Base-by-base conservation (phyloP, 1,284 basidiomycete genomes). In the Malassezia slooffiae region DNA sequence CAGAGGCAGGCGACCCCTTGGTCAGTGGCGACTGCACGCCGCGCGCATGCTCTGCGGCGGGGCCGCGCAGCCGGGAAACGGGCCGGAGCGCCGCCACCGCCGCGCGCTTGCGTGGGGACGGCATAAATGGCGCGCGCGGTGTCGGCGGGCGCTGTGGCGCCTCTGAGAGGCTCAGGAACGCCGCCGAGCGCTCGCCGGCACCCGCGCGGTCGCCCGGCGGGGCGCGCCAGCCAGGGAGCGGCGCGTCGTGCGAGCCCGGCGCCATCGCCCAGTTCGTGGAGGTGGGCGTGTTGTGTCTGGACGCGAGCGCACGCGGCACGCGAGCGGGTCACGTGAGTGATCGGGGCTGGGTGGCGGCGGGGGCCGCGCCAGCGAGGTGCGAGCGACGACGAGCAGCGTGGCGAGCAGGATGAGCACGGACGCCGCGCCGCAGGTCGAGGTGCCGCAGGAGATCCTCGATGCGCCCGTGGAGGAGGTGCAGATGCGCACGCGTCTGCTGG, bases 401-500 rank as follows among this genome's bases (percentile, higher is more conserved):
- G n/a, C n/a, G n/a, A n/a, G n/a, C n/a, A n/a, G n/a, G n/a, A 42
- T 42, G 40, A 43, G 39, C 20, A 27, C 35, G 45, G 41, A 19
- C 27, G 39, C 11, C 19, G 28, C 16, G 30, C 33, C n/a, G 26
- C 10, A 23, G 23, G 46, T 37, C 5, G 35, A 43, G 6, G 39
- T 67, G 11, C 61, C 62, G 12, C 47, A 54, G 17, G 65, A 69
- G 38, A 59, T 67, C 36, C 57, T 62, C 40, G 54, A 64, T 20
- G 61, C 62, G 0, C 48, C 50, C 20, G 53, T 54, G 31, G 59
- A 62, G 16, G 67, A 69, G 41, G 63, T 69, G 30, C 55, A 60
- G 35, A 69, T 63, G 19, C 57, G 64, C 26, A 67, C 62, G 11
- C 54, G 65, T 19, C 48, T 69, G 37, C 55, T 69, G 15, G 67